A percentile compares a stretch with the other conserved stretches of the same genome.
Evolutionary conservation across 192 early-diverging fungal genomes (phyloP).

Genomic region (Blastocladiella britannica): DNA sequence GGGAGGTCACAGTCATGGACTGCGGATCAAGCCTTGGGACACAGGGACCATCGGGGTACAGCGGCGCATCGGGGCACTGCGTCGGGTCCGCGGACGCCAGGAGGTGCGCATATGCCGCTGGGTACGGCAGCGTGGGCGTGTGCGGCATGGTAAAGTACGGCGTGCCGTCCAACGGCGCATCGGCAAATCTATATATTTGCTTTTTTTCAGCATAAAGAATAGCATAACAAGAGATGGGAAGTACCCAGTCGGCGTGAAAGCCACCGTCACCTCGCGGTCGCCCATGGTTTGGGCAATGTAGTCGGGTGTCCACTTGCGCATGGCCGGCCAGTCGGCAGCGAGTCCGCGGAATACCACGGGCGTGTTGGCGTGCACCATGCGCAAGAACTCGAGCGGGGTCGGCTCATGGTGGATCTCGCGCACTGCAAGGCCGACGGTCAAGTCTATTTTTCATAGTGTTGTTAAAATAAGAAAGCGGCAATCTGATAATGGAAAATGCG

Average conservation of each 20-base stretch:
- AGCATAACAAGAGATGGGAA: not conserved
- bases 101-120: no score
- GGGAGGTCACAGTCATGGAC: not conserved
- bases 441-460: no score
- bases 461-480: no score
- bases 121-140: no score
- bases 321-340: conserved; percentile 14
- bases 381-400: conserved; percentile 15
- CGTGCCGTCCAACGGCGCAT: conserved; percentile 16
- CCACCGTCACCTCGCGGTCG: conserved; percentile 11
- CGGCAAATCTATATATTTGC: conserved; percentile 22
- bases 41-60: not conserved
- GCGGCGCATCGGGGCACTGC: not conserved
- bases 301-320: conserved; percentile 14
- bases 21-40: not conserved
- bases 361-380: conserved; percentile 8
- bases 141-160: conserved; percentile 21
- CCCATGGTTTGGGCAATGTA: conserved; percentile 12
- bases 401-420: conserved; percentile 7
- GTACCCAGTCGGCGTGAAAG: conserved; percentile 25
- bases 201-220: not conserved
- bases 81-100: no score
- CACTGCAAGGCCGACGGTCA: no score
- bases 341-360: conserved; percentile 13
- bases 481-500: no score